phyloP scores from a whole-genome alignment of 1,284 basidiomycete species.

The Mycena citricolor region DNA sequence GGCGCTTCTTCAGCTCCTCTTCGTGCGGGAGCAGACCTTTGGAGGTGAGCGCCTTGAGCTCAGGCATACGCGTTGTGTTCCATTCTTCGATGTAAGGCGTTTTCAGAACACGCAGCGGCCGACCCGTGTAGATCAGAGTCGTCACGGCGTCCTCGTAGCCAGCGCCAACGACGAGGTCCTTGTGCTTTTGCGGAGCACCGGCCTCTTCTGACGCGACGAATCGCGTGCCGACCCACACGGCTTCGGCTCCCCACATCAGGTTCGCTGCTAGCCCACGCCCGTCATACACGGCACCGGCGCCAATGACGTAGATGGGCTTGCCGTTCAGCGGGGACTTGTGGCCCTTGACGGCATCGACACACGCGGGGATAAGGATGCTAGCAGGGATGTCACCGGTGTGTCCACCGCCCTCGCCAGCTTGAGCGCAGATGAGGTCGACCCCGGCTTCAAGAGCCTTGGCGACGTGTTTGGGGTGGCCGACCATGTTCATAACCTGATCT shows the following conservation, averaged over 20 bases:
- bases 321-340: conserved; percentile 76
- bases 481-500: conserved; percentile 37
- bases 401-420: conserved; percentile 86
- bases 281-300: conserved; percentile 85
- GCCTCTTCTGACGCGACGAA: conserved; percentile 87
- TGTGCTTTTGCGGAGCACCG: conserved; percentile 79
- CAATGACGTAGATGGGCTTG: conserved; percentile 77
- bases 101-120: conserved; percentile 80
- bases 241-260: conserved; percentile 81
- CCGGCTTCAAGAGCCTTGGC: conserved; percentile 77
- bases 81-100: conserved; percentile 82
- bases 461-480: conserved; percentile 87
- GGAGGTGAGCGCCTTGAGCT: conserved; percentile 76
- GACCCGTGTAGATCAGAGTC: conserved; percentile 85
- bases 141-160: conserved; percentile 72
- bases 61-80: conserved; percentile 65
- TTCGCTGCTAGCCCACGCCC: conserved; percentile 86
- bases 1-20: conserved; percentile 71
- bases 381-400: conserved; percentile 77
- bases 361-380: conserved; percentile 80
- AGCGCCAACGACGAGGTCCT: conserved; percentile 67
- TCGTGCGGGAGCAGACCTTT: conserved; percentile 77
- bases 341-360: conserved; percentile 78
- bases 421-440: conserved; percentile 87
- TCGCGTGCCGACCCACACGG: conserved; percentile 78